Base-by-base conservation (phyloP, 202 grass and related monocot genomes). In the Sporobolus alterniflorus region DNA sequence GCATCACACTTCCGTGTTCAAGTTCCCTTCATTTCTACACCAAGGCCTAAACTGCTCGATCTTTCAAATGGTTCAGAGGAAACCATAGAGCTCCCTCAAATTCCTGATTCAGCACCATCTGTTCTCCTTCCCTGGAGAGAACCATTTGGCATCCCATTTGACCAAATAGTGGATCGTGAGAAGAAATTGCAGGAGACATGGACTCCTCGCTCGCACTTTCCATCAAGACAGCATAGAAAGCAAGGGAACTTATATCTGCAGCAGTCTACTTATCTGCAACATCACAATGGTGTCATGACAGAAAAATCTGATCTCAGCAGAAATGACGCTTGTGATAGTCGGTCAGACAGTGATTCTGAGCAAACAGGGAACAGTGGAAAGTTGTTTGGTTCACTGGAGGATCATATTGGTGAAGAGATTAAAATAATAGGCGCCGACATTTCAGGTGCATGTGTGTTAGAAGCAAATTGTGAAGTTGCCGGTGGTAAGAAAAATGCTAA, bases 21-120 rank as follows among this genome's bases (percentile, higher is more conserved):
- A 33, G 81, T 92, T 80, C 81, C 87, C 32, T 73, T 77, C 42
- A 87, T 94, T 69, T 90, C 85, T 4, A 74, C 87, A 46, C 57
- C 81, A 47, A 87, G 84, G 77, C 52, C 44, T 39, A 77, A 81
- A 33, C 49, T 74, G 7, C 83, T 76, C 10, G 77, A 72, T 72
- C 64, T 55, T 79, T 49, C 87, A 36, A 66, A 74, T 73, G 87
- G 39, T 55, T 64, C 82, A n/a, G 87, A 83, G 25, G 89, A 90
- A 25, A 67, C 56, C 34, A 80, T 84, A 43, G 87, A 76, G 22
- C 64, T 92, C 28, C 83, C 80, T 34, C 83, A 76, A 57, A n/a
- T 88, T 83, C 92, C 92, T 83, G 74, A 82, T 83, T 94, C 89
- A 67, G 89, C 92, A 42, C 89, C 87, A 30, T 89, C 89, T 15